phyloP scores from a whole-genome alignment of 139 green algal species.

The Pleodorina starrii region DNA sequence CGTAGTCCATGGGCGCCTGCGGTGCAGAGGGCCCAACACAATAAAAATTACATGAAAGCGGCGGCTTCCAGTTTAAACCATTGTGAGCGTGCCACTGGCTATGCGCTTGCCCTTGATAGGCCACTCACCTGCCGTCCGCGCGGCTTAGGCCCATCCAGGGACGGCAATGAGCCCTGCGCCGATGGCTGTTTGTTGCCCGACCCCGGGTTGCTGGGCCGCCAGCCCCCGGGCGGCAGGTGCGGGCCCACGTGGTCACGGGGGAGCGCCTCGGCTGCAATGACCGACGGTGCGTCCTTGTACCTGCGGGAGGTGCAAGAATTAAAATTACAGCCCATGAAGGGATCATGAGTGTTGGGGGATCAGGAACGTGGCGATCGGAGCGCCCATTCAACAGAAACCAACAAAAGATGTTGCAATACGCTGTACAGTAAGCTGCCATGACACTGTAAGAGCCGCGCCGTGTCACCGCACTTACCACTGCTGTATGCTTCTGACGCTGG shows the following conservation, averaged over 20 bases:
- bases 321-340: too few relatives aligned
- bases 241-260: conserved; percentile 65
- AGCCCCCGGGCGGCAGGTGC: conserved; percentile 70
- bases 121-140: too few relatives aligned
- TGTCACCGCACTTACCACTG: conserved; percentile 45
- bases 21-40: too few relatives aligned
- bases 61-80: too few relatives aligned
- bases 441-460: not conserved
- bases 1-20: not conserved
- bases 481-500: conserved; percentile 46
- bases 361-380: too few relatives aligned
- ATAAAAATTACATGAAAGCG: too few relatives aligned
- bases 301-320: too few relatives aligned
- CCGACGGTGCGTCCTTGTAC: conserved; percentile 56
- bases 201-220: conserved; percentile 53
- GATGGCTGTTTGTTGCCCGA: not conserved
- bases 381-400: not conserved
- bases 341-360: too few relatives aligned
- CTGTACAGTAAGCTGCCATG: too few relatives aligned
- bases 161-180: not conserved
- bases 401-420: not conserved
- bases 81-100: too few relatives aligned
- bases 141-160: not conserved
- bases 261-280: conserved; percentile 55
- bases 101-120: too few relatives aligned